Conservation (phyloP, 139 green algal genomes). For the Prasinococcaceae sp. region DNA sequence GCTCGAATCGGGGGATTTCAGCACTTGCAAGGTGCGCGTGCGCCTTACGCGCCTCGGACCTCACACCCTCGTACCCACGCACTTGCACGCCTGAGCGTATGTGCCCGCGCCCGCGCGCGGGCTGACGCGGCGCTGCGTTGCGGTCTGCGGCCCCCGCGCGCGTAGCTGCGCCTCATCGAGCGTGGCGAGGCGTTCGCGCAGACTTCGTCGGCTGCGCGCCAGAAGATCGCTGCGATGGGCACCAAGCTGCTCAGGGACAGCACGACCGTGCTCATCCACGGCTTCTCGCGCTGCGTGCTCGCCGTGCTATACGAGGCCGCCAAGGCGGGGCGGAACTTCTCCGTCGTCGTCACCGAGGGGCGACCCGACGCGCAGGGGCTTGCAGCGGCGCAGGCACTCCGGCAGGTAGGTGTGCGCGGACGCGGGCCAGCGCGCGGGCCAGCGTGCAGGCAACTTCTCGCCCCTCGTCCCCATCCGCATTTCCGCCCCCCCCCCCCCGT, state of each 20-base stretch:
- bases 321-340: constrained; percentile 54
- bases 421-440: not conserved
- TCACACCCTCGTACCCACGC: not conserved
- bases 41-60: constrained; percentile 23
- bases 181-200: constrained; percentile 63
- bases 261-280: constrained; percentile 64
- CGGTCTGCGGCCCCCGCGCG: no score
- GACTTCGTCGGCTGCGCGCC: constrained; percentile 39
- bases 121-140: no score
- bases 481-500: no score
- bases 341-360: constrained; percentile 79
- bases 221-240: constrained; percentile 68
- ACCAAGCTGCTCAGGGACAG: constrained; percentile 66
- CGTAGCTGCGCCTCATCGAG: constrained; percentile 31
- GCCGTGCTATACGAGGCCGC: constrained; percentile 54
- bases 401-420: not conserved
- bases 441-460: no score
- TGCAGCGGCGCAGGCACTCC: not conserved
- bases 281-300: constrained; percentile 74
- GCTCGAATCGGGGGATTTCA: constrained; percentile 62
- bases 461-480: no score
- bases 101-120: no score
- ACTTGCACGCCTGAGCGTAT: not conserved
- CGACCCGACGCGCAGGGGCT: no score
- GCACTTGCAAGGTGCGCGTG: constrained; percentile 43